Evolutionary conservation across 768 basidiomycete species (phyloP).

Genomic region (Suillus clintonianus): DNA sequence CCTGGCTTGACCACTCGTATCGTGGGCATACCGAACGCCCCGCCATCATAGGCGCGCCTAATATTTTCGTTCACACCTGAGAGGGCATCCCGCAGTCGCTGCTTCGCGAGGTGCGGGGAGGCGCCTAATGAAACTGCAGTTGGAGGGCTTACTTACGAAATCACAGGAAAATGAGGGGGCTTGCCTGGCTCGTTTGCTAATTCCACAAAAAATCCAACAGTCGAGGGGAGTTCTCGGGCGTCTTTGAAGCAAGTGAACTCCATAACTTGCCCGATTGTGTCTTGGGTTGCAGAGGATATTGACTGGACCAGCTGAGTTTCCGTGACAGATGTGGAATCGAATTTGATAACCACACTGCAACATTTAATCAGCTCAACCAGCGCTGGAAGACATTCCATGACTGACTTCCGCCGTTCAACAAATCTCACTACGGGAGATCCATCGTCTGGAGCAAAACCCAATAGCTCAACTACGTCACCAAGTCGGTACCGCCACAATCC

Average conservation of each 20-base stretch:
- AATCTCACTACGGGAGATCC: slow-evolving; percentile 21
- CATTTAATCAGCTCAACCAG: not conserved
- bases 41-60: not conserved
- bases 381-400: not conserved
- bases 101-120: slow-evolving; percentile 1
- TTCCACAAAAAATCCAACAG: slow-evolving; percentile 16
- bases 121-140: slow-evolving; percentile 5
- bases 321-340: slow-evolving; percentile 6
- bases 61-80: slow-evolving; percentile 2
- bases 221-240: slow-evolving; percentile 1
- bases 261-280: slow-evolving; percentile 13
- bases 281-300: slow-evolving; percentile 8
- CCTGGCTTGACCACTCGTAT: slow-evolving; percentile 15
- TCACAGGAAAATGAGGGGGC: not conserved
- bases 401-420: slow-evolving; percentile 21
- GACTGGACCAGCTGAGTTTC: slow-evolving; percentile 15
- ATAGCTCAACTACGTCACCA: slow-evolving; percentile 20
- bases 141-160: slow-evolving; percentile 9
- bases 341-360: slow-evolving; percentile 14
- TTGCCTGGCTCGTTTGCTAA: slow-evolving; percentile 11
- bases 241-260: slow-evolving; percentile 7
- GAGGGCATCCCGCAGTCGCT: slow-evolving; percentile 12
- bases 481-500: slow-evolving; percentile 27
- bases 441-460: slow-evolving; percentile 18
- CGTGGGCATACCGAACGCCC: slow-evolving; percentile 9